Evolutionary conservation across 352 stramenopile genomes (phyloP), one percentile per base, ranked within the genome.

Genomic region (Pythium volutum): DNA sequence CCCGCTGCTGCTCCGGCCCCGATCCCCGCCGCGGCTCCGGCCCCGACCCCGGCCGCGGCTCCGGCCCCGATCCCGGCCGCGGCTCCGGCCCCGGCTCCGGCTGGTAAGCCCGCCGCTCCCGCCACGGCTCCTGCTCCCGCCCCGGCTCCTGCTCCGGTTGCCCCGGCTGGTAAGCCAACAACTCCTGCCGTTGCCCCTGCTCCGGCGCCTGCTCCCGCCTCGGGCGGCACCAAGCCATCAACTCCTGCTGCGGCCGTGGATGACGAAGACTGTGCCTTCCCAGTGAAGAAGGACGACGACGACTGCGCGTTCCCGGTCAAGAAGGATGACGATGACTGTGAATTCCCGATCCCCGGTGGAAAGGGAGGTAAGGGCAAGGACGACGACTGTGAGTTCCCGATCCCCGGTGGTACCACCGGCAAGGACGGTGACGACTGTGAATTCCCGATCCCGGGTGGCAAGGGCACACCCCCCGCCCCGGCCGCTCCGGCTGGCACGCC

Each of bases 241-340:
- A 16, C 41, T 45, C 55, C 55, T 11, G 43, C 29, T 20, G 23
- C 55, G n/a, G 45, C 18, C 29, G 41, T 43, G 25, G 41, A 26
- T 20, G 23, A 16, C n/a, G 49, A 34, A 0, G 29, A 34, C 48
- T 68, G 62, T 26, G 53, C 41, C 38, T 63, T 43, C 48, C 62
- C 62, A 6, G 52, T 68, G 18, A 67, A 76, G 34, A 64, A 61
- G 55, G 53, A 67, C 15, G 41, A 60, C 27, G 47, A 57, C 5
- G 59, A 59, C 52, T 62, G 49, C 27, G 27, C n/a, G 18, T 58
- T 26, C 54, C 41, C 53, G 1, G 55, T 58, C 29, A 49, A 55
- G 33, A 62, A 62, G 61, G 61, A 67, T 34, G 48, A 54, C 29
- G 57, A 57, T 12, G 55, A 62, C 36, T 62, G 55, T 39, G 55